Base-by-base conservation (phyloP, 2,329 filamentous ascomycete genomes). In the Tricladium varicosporioides region DNA sequence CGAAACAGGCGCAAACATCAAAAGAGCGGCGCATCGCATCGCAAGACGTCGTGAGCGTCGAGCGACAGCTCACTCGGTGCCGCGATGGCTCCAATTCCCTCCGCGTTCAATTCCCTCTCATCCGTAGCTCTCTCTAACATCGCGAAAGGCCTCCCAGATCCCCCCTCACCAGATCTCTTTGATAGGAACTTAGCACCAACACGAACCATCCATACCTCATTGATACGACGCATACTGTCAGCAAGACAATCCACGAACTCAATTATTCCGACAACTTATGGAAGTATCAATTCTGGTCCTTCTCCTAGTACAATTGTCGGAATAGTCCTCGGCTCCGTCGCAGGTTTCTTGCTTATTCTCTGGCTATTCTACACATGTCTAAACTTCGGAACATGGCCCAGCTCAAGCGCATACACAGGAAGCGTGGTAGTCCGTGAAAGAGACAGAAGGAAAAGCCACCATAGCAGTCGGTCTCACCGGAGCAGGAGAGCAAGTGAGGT, bases 261-360 rank as follows among this genome's bases (percentile, higher is more conserved):
- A 56, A 76, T 83, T 59, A 85, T 88, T 63, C 84, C 85, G 1
- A 78, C 81, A 22, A 82, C 82, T 63, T 88, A 88, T 71, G 75
- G 78, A 47, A 75, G 76, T 52, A 73, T 82, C 33, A 71, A 80
- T 67, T 65, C 72, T 22, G 78, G 82, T 5, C 83, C 83, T 0
- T 48, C 75, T 0, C 78, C 84, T 0, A 84, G 81, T 53, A 78
- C 78, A 42, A 78, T 87, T 1, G 82, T 78, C 9, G 85, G 84
- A 54, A 86, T 87, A 57, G 79, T 81, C 5, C 73, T 83, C 22
- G 80, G 80, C 60, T 77, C 75, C 55, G 76, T 83, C 18, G 75
- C 72, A 5, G 80, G 78, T 48, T 81, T 82, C 69, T 69, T 83
- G 19, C 70, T 83, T 5, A 60, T 83, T 31, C 70, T 80, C 33